phyloP scores from a whole-genome alignment of 805 yeast species.

The Metschnikowia aberdeeniae region DNA sequence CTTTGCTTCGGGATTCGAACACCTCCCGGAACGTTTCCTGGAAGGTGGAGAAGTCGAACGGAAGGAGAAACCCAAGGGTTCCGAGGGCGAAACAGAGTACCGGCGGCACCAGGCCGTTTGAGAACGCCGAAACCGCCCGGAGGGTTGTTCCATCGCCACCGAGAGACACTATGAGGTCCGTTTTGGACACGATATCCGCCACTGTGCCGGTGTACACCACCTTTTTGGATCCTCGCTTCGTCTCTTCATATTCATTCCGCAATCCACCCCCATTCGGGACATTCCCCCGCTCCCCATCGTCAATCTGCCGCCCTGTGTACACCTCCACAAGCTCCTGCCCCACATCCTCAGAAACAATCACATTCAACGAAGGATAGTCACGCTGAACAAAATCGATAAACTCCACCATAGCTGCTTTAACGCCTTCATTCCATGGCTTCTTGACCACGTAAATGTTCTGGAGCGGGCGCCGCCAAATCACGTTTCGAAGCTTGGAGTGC shows the following conservation, averaged over 20 bases:
- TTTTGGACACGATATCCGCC: slow-evolving; percentile 54
- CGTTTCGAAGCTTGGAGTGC: slow-evolving; percentile 55
- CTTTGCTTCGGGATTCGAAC: slow-evolving; percentile 63
- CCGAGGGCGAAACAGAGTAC: slow-evolving; percentile 86
- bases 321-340: slow-evolving; percentile 56
- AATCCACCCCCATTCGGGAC: not conserved
- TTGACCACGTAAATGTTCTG: slow-evolving; percentile 76
- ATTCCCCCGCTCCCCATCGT: slow-evolving; percentile 13
- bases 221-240: not conserved
- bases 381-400: slow-evolving; percentile 60
- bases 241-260: not conserved
- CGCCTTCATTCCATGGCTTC: slow-evolving; percentile 73
- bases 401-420: slow-evolving; percentile 59
- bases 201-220: slow-evolving; percentile 54
- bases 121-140: slow-evolving; percentile 76
- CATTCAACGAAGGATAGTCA: slow-evolving; percentile 66
- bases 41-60: slow-evolving; percentile 72
- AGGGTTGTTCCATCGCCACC: slow-evolving; percentile 98
- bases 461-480: slow-evolving; percentile 70
- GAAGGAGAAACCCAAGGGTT: slow-evolving; percentile 82
- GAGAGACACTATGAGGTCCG: slow-evolving; percentile 78
- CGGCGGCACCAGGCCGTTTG: slow-evolving; percentile 77
- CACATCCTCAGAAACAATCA: slow-evolving; percentile 72
- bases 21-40: slow-evolving; percentile 60
- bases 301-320: not conserved